These are phyloP conservation scores for Clavaria fumosa DNA, from an alignment of 768 basidiomycete species.

Conservation along the genomic window DNA sequence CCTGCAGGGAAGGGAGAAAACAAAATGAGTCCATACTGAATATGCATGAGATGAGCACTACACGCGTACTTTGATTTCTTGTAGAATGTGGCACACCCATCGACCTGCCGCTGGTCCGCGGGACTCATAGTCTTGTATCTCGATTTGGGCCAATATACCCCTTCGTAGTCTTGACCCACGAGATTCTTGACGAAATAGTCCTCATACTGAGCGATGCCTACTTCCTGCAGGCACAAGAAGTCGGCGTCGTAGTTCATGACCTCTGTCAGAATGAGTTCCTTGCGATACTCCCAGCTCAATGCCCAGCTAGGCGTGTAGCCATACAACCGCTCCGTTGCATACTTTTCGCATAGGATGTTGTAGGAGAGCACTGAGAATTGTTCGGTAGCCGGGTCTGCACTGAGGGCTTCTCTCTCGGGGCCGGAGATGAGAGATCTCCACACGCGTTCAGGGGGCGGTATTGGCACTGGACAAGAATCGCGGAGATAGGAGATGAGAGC, in stretches of 20 bases:
- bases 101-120: conserved; percentile 72
- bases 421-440: conserved; percentile 54
- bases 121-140: conserved; percentile 88
- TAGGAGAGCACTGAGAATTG: conserved; percentile 72
- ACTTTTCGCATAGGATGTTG: conserved; percentile 89
- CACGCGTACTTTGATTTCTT: conserved; percentile 66
- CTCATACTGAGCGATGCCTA: conserved; percentile 84
- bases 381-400: conserved; percentile 54
- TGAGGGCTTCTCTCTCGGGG: conserved; percentile 41
- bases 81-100: conserved; percentile 96
- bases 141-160: conserved; percentile 83
- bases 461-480: conserved; percentile 76
- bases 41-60: conserved; percentile 5
- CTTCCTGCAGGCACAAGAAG: conserved; percentile 90
- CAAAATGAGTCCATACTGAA: conserved; percentile 8
- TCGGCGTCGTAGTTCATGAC: conserved; percentile 70
- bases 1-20: too few relatives aligned
- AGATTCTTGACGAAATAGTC: conserved; percentile 76
- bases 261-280: conserved; percentile 76
- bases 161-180: conserved; percentile 67
- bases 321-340: conserved; percentile 78
- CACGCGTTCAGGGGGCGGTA: conserved; percentile 63
- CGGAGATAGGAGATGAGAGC: conserved; percentile 84
- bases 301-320: conserved; percentile 98
- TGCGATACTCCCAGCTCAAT: conserved; percentile 87